Conservation (phyloP, 2,329 filamentous ascomycete genomes). For the Mycogone perniciosa region DNA sequence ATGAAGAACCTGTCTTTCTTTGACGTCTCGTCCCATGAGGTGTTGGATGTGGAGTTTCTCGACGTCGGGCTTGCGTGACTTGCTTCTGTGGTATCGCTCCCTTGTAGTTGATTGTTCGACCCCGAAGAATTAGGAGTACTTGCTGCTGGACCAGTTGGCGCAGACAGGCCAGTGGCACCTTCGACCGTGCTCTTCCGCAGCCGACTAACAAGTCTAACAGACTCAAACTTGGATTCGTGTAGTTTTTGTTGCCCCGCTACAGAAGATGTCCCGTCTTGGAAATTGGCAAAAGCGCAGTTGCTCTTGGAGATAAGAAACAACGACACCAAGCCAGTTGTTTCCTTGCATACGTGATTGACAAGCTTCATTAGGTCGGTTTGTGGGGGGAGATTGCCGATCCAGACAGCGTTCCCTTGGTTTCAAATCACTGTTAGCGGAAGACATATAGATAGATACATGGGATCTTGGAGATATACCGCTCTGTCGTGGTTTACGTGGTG, state of each 20-base stretch:
- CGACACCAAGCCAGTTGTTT: constrained; percentile 74
- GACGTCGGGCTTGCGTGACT: neutral
- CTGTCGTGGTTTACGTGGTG: constrained; percentile 43
- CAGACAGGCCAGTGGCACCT: constrained; percentile 39
- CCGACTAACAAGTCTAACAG: constrained; percentile 78
- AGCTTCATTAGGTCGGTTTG: constrained; percentile 74
- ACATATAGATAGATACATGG: neutral
- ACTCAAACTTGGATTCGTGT: constrained; percentile 85
- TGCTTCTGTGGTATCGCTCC: constrained; percentile 6
- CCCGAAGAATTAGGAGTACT: constrained; percentile 22
- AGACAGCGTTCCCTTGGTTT: constrained; percentile 70
- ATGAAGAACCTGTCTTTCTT: constrained; percentile 78
- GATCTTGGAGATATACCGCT: constrained; percentile 42
- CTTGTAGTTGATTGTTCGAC: constrained; percentile 13
- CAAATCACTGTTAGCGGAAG: neutral
- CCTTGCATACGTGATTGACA: constrained; percentile 84
- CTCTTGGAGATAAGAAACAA: constrained; percentile 94
- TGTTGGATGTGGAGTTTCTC: neutral
- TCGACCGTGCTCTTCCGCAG: constrained; percentile 56
- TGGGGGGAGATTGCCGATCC: constrained; percentile 90
- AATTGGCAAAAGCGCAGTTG: constrained; percentile 96
- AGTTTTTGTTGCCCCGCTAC: constrained; percentile 72
- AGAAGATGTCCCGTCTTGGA: constrained; percentile 73
- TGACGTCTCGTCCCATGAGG: neutral
- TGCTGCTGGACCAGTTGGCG: constrained; percentile 50